These are phyloP conservation scores for Cryptococcus hybrid DNA, from an alignment of 1,284 basidiomycete species.

Conservation along the genomic window DNA sequence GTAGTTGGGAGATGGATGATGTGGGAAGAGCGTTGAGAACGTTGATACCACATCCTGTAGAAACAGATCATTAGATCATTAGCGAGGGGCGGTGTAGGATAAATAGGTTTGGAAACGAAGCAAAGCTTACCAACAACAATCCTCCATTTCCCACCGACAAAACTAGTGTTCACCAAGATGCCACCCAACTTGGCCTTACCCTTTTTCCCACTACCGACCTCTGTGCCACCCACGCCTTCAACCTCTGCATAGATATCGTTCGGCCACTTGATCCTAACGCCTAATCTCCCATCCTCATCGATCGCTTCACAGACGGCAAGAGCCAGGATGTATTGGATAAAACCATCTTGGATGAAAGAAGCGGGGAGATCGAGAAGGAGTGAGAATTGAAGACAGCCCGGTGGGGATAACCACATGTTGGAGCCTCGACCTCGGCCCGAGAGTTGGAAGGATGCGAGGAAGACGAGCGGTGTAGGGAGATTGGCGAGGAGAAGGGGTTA, in stretches of 20 bases:
- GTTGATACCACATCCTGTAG: slow-evolving; percentile 83
- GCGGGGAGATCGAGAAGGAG: slow-evolving; percentile 65
- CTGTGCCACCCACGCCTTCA: slow-evolving; percentile 48
- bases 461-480: slow-evolving; percentile 69
- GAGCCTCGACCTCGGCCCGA: slow-evolving; percentile 83
- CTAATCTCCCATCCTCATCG: slow-evolving; percentile 56
- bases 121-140: slow-evolving; percentile 69
- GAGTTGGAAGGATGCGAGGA: slow-evolving; percentile 83
- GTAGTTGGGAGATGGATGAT: slow-evolving; percentile 72
- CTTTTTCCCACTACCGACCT: slow-evolving; percentile 48
- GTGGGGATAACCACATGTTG: slow-evolving; percentile 91
- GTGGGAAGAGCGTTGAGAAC: slow-evolving; percentile 80
- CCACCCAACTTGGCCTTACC: slow-evolving; percentile 75
- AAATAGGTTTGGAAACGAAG: too few relatives aligned
- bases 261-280: slow-evolving; percentile 90
- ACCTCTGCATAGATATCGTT: slow-evolving; percentile 84
- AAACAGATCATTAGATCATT: background rate
- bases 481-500: slow-evolving; percentile 68
- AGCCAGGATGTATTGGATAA: slow-evolving; percentile 95
- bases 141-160: slow-evolving; percentile 66
- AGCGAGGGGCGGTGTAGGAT: too few relatives aligned
- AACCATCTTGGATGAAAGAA: slow-evolving; percentile 67
- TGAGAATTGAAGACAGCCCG: slow-evolving; percentile 86
- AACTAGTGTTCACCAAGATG: slow-evolving; percentile 86
- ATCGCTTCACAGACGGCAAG: slow-evolving; percentile 82